Evolutionary conservation across 1,284 basidiomycete genomes (phyloP).

Genomic region (Clitocybe nebularis): DNA sequence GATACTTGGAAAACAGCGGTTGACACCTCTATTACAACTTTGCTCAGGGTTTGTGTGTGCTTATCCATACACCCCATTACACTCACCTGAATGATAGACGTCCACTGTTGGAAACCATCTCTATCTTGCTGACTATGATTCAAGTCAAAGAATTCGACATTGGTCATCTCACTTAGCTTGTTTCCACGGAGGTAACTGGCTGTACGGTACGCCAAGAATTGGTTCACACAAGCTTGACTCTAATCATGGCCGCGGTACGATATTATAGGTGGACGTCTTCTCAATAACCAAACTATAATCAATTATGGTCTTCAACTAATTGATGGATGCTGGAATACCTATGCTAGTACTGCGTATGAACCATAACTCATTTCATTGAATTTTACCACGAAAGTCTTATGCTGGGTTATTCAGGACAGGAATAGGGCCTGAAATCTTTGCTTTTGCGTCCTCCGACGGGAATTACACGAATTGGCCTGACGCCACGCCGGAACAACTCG

Average conservation of each 20-base stretch:
- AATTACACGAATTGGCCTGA: slow-evolving; percentile 44
- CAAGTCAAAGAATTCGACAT: slow-evolving; percentile 42
- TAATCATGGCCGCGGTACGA: slow-evolving; percentile 3
- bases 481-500: slow-evolving; percentile 27
- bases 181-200: slow-evolving; percentile 71
- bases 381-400: background rate
- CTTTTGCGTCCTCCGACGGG: slow-evolving; percentile 53
- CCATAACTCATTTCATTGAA: background rate
- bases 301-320: slow-evolving; percentile 54
- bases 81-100: slow-evolving; percentile 43
- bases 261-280: slow-evolving; percentile 51
- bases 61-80: too few species aligned
- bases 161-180: slow-evolving; percentile 68
- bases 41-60: slow-evolving; percentile 49
- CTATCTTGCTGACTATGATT: slow-evolving; percentile 57
- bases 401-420: slow-evolving; percentile 45
- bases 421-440: slow-evolving; percentile 69
- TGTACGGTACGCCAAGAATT: slow-evolving; percentile 43
- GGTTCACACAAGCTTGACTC: slow-evolving; percentile 21
- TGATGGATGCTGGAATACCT: slow-evolving; percentile 76
- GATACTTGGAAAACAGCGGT: slow-evolving; percentile 67
- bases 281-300: slow-evolving; percentile 68
- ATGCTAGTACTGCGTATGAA: slow-evolving; percentile 61
- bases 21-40: slow-evolving; percentile 58
- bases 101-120: slow-evolving; percentile 59